phyloP scores from a whole-genome alignment of 768 basidiomycete genomes.

The Tephrocybe rancida region DNA sequence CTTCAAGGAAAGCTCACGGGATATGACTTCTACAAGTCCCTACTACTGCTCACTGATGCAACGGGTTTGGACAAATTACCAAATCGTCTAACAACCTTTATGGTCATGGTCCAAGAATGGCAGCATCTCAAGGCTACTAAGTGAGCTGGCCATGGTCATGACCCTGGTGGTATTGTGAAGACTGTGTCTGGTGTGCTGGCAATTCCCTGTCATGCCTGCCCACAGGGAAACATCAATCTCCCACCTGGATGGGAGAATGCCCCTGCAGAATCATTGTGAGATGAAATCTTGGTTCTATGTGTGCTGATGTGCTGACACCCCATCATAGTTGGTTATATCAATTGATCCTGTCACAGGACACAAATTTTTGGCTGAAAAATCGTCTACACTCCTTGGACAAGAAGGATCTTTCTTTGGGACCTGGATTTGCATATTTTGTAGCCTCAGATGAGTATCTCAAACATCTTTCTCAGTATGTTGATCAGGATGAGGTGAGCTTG shows the following conservation, averaged over 20 bases:
- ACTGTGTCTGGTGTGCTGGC: neutral
- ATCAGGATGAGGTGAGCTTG: neutral
- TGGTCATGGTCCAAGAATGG: neutral
- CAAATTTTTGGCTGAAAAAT: neutral
- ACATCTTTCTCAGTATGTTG: neutral
- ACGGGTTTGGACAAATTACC: too few species aligned
- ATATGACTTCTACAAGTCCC: too few species aligned
- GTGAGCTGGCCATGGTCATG: conserved; percentile 1
- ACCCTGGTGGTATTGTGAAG: neutral
- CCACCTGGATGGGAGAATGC: neutral
- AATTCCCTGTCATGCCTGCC: neutral
- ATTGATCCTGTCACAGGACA: neutral
- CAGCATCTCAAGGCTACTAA: neutral
- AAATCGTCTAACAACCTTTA: too few species aligned
- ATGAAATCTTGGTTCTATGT: neutral
- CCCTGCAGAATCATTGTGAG: neutral
- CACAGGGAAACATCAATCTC: neutral
- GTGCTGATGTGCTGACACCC: neutral
- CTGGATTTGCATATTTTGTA: neutral
- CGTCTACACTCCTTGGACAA: neutral
- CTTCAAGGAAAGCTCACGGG: too few species aligned
- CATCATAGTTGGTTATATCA: neutral
- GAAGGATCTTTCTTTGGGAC: neutral
- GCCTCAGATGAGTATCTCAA: neutral
- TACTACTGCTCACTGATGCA: too few species aligned